Evolutionary conservation across 345 rosid genomes (phyloP).

Genomic region (Citrus sinensis): DNA sequence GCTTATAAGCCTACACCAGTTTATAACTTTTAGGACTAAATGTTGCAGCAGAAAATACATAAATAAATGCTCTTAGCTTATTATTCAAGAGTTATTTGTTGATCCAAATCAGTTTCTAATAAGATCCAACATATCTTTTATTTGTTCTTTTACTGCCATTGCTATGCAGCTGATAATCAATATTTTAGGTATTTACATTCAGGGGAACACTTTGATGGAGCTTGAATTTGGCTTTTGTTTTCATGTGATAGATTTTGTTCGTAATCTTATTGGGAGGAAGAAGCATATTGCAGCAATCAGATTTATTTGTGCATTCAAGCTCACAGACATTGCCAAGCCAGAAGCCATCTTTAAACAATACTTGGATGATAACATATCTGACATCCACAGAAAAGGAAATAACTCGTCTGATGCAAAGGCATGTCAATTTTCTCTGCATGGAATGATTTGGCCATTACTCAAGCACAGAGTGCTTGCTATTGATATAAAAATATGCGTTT

Average conservation of each 20-base stretch:
- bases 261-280: conserved; percentile 23
- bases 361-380: background rate
- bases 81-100: background rate
- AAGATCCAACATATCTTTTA: background rate
- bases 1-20: no score
- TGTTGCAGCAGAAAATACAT: background rate
- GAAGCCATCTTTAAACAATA: conserved; percentile 19
- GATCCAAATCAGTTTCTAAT: background rate
- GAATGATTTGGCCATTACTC: background rate
- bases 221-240: background rate
- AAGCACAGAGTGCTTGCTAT: background rate
- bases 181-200: background rate
- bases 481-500: background rate
- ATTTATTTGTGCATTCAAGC: conserved; percentile 31
- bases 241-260: conserved; percentile 30
- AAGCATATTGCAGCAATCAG: conserved; percentile 23
- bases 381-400: background rate
- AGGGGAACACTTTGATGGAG: background rate
- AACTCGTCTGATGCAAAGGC: conserved; percentile 19
- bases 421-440: background rate
- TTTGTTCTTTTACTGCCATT: background rate
- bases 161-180: background rate
- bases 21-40: no score
- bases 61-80: background rate
- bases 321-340: conserved; percentile 26